Base-by-base conservation (phyloP, 2,329 filamentous ascomycete genomes). In the Scedosporium minutisporum region DNA sequence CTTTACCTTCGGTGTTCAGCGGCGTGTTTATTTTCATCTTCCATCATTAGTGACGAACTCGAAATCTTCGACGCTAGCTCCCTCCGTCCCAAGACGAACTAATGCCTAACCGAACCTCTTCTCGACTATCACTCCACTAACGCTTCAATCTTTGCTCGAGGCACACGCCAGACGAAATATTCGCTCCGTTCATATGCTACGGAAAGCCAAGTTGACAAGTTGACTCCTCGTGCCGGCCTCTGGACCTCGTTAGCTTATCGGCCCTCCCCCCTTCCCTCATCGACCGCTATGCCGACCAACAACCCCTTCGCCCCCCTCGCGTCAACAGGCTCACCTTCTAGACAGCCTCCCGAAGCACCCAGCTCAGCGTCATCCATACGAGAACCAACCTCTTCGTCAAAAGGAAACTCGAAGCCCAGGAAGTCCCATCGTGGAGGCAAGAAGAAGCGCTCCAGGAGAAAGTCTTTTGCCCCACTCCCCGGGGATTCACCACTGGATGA, bases 351-450 rank as follows among this genome's bases (percentile, higher is more conserved):
- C 14, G 33, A 55, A 29, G 21, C 63, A n/a, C 38, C 29, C 29
- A 48, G 53, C 23, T 44, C 60, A 29, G 63, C 57, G 27, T 63
- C 33, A 58, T 63, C 48, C 60, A 63, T 27, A 46, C 62, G 18
- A 55, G 23, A 57, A 33, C 63, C 63, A 33, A 66, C 64, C 64
- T 58, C 66, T 66, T 33, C 67, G 69, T 86, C 87, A 78, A 90
- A 91, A 25, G 18, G 7, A 14, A 42, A 18, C 48, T n/a, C 60
- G 16, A 25, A 51, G 73, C 70, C 75, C 23, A 62, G 64, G 71
- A 89, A 88, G 71, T 88, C 86, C 68, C 88, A 91, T 73, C 85
- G 90, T 55, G 87, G 85, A 38, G 88, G 89, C 44, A 93, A 88
- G 80, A 92, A 91, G 77, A 89, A 89, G 74, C 86, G 85, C 64